Conservation (phyloP, 148 eudicot species). For the Vaccinium darrowii region DNA sequence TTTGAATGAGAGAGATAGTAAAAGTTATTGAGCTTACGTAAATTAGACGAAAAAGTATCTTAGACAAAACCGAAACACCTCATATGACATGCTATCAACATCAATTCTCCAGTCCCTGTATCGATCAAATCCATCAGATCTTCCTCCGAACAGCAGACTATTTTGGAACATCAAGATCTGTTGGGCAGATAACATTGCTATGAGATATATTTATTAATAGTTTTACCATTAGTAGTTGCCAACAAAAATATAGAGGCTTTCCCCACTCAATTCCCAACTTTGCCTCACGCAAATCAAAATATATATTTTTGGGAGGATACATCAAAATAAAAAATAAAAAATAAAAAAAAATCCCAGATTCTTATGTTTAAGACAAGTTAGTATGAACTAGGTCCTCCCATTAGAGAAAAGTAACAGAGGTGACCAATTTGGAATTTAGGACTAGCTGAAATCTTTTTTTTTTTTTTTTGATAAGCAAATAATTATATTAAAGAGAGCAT, state of each 20-base stretch:
- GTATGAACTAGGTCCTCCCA: background rate
- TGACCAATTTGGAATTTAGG: background rate
- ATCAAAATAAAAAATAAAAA: background rate
- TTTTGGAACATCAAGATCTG: conserved; percentile 85
- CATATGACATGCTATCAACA: conserved; percentile 87
- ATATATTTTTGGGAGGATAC: background rate
- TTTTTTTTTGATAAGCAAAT: too few species aligned
- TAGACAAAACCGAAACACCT: conserved; percentile 36
- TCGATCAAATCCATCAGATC: conserved; percentile 60
- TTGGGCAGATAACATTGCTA: conserved; percentile 5
- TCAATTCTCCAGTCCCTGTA: conserved; percentile 76
- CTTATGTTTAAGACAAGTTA: background rate
- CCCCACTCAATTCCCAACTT: background rate
- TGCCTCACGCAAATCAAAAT: background rate
- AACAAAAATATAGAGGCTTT: conserved; percentile 6
- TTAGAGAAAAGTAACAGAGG: background rate
- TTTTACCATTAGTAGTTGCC: background rate
- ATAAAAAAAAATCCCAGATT: background rate
- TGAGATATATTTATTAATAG: background rate
- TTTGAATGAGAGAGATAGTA: background rate
- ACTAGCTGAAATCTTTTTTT: background rate
- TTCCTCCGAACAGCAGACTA: conserved; percentile 64
- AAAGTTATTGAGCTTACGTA: background rate
- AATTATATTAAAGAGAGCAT: too few species aligned
- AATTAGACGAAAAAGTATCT: background rate